phyloP scores from a whole-genome alignment of 805 yeast genomes.

The Ogataea paradorogensis region DNA sequence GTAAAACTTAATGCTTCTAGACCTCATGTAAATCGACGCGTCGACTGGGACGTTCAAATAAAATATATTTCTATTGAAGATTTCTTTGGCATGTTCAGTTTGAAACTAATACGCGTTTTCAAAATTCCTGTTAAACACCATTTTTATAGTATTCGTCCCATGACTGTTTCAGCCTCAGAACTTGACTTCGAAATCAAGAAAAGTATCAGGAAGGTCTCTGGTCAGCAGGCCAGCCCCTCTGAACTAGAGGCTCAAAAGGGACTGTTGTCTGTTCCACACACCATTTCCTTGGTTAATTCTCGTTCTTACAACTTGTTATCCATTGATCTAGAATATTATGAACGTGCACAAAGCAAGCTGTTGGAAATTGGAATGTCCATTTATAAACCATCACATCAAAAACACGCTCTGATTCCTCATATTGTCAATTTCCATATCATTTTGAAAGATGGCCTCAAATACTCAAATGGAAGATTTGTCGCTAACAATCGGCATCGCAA shows the following conservation, averaged over 20 bases:
- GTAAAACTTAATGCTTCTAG: too few species aligned
- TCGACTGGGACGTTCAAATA: neutral
- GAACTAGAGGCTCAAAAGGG: neutral
- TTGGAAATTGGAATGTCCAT: conserved; percentile 31
- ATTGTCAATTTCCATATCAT: conserved; percentile 29
- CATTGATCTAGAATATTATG: conserved; percentile 28
- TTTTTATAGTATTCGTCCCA: too few species aligned
- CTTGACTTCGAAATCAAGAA: neutral
- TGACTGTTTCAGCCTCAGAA: neutral
- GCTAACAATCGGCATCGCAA: conserved; percentile 28
- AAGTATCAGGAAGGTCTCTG: neutral
- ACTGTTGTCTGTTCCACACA: conserved; percentile 19
- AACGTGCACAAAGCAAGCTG: conserved; percentile 15
- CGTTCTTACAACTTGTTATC: conserved; percentile 24
- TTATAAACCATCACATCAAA: conserved; percentile 32
- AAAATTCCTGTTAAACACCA: neutral
- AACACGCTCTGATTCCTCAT: conserved; percentile 30
- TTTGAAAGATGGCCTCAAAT: conserved; percentile 20
- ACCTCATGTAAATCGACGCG: conserved; percentile 7
- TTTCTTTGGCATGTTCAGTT: neutral
- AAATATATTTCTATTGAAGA: neutral
- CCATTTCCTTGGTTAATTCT: conserved; percentile 24
- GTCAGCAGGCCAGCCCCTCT: neutral
- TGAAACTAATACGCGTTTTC: neutral
- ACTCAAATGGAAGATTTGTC: conserved; percentile 25